Percentiles rank a stretch among this genome's conserved stretches.
These are phyloP conservation scores for Saturnispora gosingensis DNA, from an alignment of 805 yeast genomes.

Conservation along the genomic window DNA sequence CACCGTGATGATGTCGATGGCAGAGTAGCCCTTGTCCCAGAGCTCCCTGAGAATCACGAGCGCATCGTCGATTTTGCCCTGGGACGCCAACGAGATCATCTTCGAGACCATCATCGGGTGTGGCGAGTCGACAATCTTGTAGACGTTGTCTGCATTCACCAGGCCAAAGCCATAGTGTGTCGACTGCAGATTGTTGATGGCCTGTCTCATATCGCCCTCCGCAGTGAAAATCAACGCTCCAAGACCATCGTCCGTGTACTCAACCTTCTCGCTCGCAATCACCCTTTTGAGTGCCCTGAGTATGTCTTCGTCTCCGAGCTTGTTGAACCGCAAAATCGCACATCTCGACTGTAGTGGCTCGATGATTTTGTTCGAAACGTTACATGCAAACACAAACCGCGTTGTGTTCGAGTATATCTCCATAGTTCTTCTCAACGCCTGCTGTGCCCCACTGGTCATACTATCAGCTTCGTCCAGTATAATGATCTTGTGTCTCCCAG, in stretches of 20 bases:
- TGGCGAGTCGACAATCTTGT: conserved; percentile 92
- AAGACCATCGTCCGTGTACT: conserved; percentile 81
- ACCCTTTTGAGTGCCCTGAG: conserved; percentile 66
- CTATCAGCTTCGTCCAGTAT: conserved; percentile 96
- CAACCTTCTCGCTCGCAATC: conserved; percentile 56
- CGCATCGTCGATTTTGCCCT: conserved; percentile 48
- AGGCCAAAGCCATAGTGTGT: conserved; percentile 89
- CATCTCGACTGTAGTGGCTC: conserved; percentile 96
- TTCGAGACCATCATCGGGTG: conserved; percentile 80
- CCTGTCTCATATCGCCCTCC: conserved; percentile 99
- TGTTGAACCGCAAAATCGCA: conserved; percentile 81
- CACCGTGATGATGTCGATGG: conserved; percentile 86
- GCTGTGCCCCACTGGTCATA: conserved; percentile 95
- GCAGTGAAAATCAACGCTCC: conserved; percentile 91
- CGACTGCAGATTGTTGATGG: conserved; percentile 86
- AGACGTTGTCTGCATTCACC: conserved; percentile 88
- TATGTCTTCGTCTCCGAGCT: conserved; percentile 78
- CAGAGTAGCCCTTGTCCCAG: conserved; percentile 88
- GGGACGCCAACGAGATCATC: conserved; percentile 39
- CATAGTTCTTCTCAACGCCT: conserved; percentile 92
- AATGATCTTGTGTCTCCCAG: conserved; percentile 85
- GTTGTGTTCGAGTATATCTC: conserved; percentile 93
- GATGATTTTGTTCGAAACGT: conserved; percentile 86
- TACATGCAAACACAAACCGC: conserved; percentile 97
- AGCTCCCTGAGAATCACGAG: conserved; percentile 53